These are phyloP conservation scores for Lotmaria passim DNA, from an alignment of 208 protist genomes.

Conservation along the genomic window DNA sequence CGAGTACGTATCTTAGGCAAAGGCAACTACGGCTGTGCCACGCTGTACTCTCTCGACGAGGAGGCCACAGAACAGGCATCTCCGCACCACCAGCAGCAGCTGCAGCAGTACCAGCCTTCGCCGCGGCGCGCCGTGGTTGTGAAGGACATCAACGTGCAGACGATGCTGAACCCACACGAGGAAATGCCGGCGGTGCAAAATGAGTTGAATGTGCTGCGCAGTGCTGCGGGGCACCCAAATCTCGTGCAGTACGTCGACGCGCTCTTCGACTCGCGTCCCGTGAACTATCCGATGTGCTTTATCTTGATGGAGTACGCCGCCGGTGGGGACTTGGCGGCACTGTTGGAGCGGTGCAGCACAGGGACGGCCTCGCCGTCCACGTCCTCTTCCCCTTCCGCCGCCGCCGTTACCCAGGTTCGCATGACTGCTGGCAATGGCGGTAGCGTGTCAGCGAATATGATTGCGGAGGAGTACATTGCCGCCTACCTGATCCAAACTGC, in stretches of 20 bases:
- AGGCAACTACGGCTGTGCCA: slow-evolving; percentile 83
- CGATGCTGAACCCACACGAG: slow-evolving; percentile 56
- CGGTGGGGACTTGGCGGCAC: slow-evolving; percentile 62
- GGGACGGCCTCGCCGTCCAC: neutral
- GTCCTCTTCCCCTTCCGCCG: neutral
- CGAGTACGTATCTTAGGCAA: slow-evolving; percentile 79
- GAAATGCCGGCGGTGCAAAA: slow-evolving; percentile 64
- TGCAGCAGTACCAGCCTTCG: too few species aligned
- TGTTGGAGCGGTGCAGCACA: slow-evolving; percentile 39
- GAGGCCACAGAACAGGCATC: neutral
- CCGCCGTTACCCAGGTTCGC: too few species aligned
- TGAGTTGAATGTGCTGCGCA: slow-evolving; percentile 61
- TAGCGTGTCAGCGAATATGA: neutral
- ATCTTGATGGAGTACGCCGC: slow-evolving; percentile 87
- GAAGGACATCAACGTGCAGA: slow-evolving; percentile 86
- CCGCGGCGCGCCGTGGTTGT: slow-evolving; percentile 51
- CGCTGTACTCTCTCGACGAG: slow-evolving; percentile 50
- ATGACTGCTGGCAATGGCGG: neutral
- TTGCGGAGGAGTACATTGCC: slow-evolving; percentile 50
- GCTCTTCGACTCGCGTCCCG: slow-evolving; percentile 37
- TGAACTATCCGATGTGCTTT: slow-evolving; percentile 53
- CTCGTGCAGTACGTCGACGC: slow-evolving; percentile 66
- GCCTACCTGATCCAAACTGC: slow-evolving; percentile 75
- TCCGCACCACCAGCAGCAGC: too few species aligned
- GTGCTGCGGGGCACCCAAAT: slow-evolving; percentile 59